Conservation (phyloP, 2,329 filamentous ascomycete genomes). For the Ophioceras dolichostomum region DNA sequence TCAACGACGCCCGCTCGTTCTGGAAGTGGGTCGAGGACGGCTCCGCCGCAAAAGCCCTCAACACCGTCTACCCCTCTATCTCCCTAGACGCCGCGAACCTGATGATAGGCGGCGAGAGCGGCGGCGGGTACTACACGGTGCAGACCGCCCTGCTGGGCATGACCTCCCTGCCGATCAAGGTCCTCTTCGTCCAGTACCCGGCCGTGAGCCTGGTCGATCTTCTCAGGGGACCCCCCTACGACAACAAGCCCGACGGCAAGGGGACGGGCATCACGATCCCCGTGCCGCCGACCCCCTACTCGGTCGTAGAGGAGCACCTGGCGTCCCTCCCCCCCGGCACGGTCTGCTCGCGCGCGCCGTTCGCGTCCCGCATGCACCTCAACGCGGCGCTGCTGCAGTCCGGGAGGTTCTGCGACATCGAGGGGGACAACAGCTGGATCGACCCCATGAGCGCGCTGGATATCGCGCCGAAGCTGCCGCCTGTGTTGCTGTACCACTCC, state of each 20-base stretch:
- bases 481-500: constrained; percentile 3
- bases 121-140: constrained; percentile 1
- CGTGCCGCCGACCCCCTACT: background rate
- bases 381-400: background rate
- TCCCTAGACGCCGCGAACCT: constrained; percentile 2
- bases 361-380: background rate
- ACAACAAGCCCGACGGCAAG: too few species aligned
- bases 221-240: background rate
- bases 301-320: constrained; percentile 2
- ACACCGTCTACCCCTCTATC: background rate
- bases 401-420: background rate
- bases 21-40: constrained; percentile 5
- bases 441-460: constrained; percentile 4
- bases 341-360: constrained; percentile 1
- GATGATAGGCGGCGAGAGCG: constrained; percentile 3
- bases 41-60: background rate
- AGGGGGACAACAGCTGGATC: constrained; percentile 1
- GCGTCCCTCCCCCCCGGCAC: background rate
- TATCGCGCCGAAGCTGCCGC: constrained; percentile 1
- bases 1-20: constrained; percentile 6
- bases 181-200: constrained; percentile 4
- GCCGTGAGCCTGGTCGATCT: background rate
- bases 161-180: constrained; percentile 1
- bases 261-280: too few species aligned
- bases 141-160: constrained; percentile 4